A percentile compares a stretch with the other conserved stretches of the same genome.
Conservation (phyloP, 306 rosid species). For the Benincasa hispida region DNA sequence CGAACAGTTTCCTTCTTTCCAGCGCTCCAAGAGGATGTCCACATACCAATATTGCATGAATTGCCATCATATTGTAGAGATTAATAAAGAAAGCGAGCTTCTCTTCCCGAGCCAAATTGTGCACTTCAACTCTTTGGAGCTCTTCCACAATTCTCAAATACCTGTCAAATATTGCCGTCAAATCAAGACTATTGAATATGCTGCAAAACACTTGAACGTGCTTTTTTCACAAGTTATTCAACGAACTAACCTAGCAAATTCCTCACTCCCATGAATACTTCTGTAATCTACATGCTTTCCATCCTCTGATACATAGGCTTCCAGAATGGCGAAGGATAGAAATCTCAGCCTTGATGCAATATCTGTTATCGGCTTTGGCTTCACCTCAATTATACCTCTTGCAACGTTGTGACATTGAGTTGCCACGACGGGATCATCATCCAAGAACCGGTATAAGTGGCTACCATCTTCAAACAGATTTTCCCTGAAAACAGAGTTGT, state of each 20-base stretch:
- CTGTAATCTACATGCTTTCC: constrained; percentile 65
- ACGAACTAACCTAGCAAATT: constrained; percentile 69
- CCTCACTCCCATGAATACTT: constrained; percentile 77
- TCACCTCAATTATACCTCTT: constrained; percentile 56
- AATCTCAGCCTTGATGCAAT: constrained; percentile 76
- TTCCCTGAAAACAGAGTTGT: constrained; percentile 27
- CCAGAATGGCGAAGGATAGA: constrained; percentile 57
- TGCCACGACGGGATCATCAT: constrained; percentile 65
- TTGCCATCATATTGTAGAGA: constrained; percentile 92
- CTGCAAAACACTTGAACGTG: constrained; percentile 5
- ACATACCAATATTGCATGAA: constrained; percentile 61
- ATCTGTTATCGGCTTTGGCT: constrained; percentile 64
- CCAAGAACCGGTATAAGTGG: constrained; percentile 76
- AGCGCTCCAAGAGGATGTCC: constrained; percentile 76
- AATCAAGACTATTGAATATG: neutral
- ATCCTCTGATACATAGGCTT: constrained; percentile 66
- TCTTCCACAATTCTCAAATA: constrained; percentile 82
- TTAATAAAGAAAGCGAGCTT: constrained; percentile 86
- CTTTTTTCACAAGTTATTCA: neutral
- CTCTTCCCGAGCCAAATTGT: constrained; percentile 63
- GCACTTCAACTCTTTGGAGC: constrained; percentile 83
- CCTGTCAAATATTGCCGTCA: constrained; percentile 27
- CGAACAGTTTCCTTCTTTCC: constrained; percentile 66
- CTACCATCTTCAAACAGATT: constrained; percentile 75
- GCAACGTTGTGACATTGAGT: constrained; percentile 76